phyloP scores from a whole-genome alignment of 2,329 filamentous ascomycete genomes.

The Epichloe amarillans region DNA sequence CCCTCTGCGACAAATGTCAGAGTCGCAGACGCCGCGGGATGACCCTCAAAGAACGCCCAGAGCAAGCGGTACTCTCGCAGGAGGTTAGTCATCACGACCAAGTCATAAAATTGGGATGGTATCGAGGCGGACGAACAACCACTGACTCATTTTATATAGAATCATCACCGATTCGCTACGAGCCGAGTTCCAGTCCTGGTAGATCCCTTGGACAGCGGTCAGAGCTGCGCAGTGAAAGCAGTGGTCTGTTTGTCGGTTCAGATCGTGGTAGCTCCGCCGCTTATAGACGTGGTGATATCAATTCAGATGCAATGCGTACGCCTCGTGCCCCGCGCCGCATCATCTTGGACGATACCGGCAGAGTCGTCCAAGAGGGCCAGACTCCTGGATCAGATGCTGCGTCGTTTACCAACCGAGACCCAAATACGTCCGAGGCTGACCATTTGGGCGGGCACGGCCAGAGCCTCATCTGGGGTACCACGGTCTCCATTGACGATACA shows the following conservation, averaged over 20 bases:
- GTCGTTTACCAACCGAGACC: constrained; percentile 52
- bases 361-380: constrained; percentile 41
- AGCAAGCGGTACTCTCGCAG: constrained; percentile 45
- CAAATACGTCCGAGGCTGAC: constrained; percentile 85
- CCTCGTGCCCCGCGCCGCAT: constrained; percentile 39
- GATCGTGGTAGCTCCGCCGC: constrained; percentile 40
- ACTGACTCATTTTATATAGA: constrained; percentile 35
- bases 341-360: constrained; percentile 45
- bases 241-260: constrained; percentile 68
- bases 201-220: constrained; percentile 49
- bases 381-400: constrained; percentile 42
- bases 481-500: constrained; percentile 83
- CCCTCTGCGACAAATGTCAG: constrained; percentile 44
- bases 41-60: constrained; percentile 56
- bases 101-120: neutral
- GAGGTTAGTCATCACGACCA: constrained; percentile 37
- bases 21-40: constrained; percentile 37
- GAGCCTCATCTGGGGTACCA: constrained; percentile 91
- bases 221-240: constrained; percentile 70
- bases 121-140: neutral
- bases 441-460: constrained; percentile 69
- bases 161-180: constrained; percentile 86
- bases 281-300: constrained; percentile 66
- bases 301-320: constrained; percentile 59
- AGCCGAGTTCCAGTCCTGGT: constrained; percentile 78